A percentile compares a stretch with the other conserved stretches of the same genome.
These are phyloP conservation scores for Talaromyces sp. DNA, from an alignment of 2,329 filamentous ascomycete genomes.

Conservation along the genomic window DNA sequence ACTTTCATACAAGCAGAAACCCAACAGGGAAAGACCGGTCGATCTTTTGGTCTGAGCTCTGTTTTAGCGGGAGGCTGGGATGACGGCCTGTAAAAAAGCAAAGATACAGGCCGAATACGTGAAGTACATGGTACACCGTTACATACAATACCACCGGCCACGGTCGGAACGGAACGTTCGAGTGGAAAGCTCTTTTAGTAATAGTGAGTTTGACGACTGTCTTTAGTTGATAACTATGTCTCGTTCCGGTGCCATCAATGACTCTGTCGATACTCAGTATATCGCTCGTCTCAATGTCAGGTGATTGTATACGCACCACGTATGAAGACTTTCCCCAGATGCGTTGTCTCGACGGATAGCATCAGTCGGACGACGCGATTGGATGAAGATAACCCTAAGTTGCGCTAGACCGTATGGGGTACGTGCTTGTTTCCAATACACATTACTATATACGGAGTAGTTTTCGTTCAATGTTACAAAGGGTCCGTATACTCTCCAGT, in stretches of 20 bases:
- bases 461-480: background rate
- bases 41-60: constrained; percentile 20
- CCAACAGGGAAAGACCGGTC: constrained; percentile 8
- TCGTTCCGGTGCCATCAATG: too few relatives aligned
- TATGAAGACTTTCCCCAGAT: background rate
- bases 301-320: background rate
- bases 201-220: too few relatives aligned
- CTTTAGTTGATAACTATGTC: too few relatives aligned
- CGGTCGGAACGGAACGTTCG: constrained; percentile 1
- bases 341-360: constrained; percentile 5
- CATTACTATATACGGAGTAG: too few relatives aligned
- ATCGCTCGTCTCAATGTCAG: background rate
- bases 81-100: too few relatives aligned
- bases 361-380: background rate
- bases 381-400: constrained; percentile 8
- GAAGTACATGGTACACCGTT: background rate
- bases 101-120: background rate
- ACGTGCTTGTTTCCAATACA: constrained; percentile 1
- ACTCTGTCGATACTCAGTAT: too few relatives aligned
- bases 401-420: constrained; percentile 3
- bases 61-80: constrained; percentile 25
- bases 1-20: background rate
- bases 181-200: background rate
- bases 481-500: background rate
- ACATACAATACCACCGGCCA: background rate